Evolutionary conservation across 2,329 filamentous ascomycete species (phyloP).

Genomic region (Cadophora malorum): DNA sequence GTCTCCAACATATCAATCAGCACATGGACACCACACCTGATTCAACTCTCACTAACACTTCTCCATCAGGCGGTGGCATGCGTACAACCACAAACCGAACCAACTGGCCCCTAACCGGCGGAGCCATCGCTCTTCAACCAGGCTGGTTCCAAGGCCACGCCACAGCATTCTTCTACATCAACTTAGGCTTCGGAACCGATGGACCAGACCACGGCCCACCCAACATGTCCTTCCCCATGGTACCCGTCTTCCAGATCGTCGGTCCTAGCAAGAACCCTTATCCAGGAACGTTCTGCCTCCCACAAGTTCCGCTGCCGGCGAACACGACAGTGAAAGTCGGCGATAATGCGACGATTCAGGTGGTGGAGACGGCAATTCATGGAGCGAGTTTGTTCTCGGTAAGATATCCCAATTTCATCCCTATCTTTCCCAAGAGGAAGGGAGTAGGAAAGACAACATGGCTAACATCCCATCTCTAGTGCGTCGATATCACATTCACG

Average conservation of each 20-base stretch:
- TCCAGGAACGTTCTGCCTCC: conserved; percentile 85
- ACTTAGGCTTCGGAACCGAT: conserved; percentile 81
- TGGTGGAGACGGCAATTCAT: conserved; percentile 83
- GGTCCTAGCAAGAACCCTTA: conserved; percentile 86
- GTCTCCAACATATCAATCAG: background rate
- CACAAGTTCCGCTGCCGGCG: conserved; percentile 82
- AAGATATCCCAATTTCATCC: conserved; percentile 25
- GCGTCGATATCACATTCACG: conserved; percentile 92
- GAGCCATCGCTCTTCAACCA: conserved; percentile 88
- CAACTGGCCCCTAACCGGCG: conserved; percentile 87
- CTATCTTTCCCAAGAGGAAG: background rate
- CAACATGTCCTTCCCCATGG: conserved; percentile 89
- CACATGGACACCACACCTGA: background rate
- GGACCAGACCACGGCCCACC: conserved; percentile 69
- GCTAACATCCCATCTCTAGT: conserved; percentile 57
- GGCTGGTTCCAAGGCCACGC: conserved; percentile 94
- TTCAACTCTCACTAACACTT: conserved; percentile 18
- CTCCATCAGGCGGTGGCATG: conserved; percentile 78
- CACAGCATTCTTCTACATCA: conserved; percentile 85
- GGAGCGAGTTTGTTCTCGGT: conserved; percentile 73
- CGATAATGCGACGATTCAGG: conserved; percentile 89
- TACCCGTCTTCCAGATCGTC: conserved; percentile 79
- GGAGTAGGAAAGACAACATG: conserved; percentile 1
- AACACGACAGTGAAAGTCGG: conserved; percentile 75
- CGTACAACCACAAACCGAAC: conserved; percentile 80